Evolutionary conservation across 345 rosid species (phyloP).

Genomic region (Eutrema yunnanense): DNA sequence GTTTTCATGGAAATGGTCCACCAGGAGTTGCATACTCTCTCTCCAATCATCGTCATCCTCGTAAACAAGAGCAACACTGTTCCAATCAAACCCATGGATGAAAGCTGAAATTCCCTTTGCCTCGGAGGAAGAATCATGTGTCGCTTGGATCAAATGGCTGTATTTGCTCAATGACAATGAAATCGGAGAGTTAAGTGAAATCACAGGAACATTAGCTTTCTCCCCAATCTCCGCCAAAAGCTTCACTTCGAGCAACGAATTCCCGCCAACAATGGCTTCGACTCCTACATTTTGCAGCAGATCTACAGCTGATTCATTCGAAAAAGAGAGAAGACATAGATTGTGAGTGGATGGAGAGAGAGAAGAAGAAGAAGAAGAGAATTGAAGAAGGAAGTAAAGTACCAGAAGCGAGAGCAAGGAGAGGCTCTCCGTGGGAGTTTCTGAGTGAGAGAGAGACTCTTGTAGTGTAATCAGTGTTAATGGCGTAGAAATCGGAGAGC

Average conservation of each 20-base stretch:
- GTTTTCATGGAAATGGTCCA: background rate
- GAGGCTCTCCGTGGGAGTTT: conserved; percentile 26
- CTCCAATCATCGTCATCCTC: conserved; percentile 29
- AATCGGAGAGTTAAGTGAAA: conserved; percentile 15
- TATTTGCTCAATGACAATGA: conserved; percentile 1
- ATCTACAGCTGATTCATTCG: conserved; percentile 18
- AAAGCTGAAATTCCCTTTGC: conserved; percentile 23
- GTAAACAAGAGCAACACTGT: conserved; percentile 19
- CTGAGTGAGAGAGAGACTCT: conserved; percentile 6
- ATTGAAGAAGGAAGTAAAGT: background rate
- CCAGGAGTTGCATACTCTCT: conserved; percentile 11
- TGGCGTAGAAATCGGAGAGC: conserved; percentile 19
- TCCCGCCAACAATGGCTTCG: conserved; percentile 11
- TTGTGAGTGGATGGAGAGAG: background rate
- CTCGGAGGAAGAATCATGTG: conserved; percentile 20
- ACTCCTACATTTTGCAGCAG: conserved; percentile 1
- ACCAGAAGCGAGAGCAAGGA: conserved; percentile 25
- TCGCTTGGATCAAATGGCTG: conserved; percentile 22
- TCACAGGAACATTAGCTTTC: conserved; percentile 26
- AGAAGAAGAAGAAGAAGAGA: background rate
- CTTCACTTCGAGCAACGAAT: conserved; percentile 12
- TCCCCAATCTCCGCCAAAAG: conserved; percentile 28
- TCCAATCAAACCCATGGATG: conserved; percentile 24
- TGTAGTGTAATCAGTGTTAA: background rate
- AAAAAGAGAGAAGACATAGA: background rate